Base-by-base conservation (phyloP, 345 rosid species). In the Firmiana major region DNA sequence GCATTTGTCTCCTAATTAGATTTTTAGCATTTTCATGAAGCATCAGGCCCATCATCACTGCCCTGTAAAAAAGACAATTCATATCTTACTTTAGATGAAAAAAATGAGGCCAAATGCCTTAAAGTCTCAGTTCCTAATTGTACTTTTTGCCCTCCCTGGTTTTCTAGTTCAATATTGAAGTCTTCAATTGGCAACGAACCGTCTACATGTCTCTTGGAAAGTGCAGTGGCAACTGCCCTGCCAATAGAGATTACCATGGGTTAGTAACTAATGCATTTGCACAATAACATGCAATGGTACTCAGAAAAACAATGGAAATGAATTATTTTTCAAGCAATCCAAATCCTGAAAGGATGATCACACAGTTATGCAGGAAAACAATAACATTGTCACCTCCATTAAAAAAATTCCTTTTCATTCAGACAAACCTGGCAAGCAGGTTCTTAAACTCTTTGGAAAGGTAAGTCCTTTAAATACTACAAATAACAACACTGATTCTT, bases 21-120 rank as follows among this genome's bases (percentile, higher is more conserved):
- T 83, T 86, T 82, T 95, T 95, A 22, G 86, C 98, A 79, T 87
- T 92, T 21, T 93, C 83, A 73, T 96, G 97, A 76, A 96, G 90
- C 93, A 93, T 91, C 85, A 96, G 86, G 63, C 97, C 99, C 93
- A 89, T 93, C 98, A 93, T 92, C 69, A 89, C 86, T 9, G 97
- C 94, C 82, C 99, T 93, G 83, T 79, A 66, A 66, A 70, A 83
- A 77, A 34, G 36, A 24, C 17, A 63, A 40, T 78, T 63, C 10
- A 59, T 72, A 74, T 64, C 70, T 68, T 42, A 77, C 15, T 65
- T 40, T 15, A 34, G 51, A n/a, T 12, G 7, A n/a, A 15, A 48
- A 63, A 53, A 43, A 45, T 13, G 38, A 55, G 54, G 36, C 34
- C 43, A 68, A 60, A 34, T 28, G 45, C 46, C 63, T 21, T 78